Evolutionary conservation across 1,284 basidiomycete species (phyloP), one percentile per base, ranked within the genome.

Genomic region (Chondrostereum purpureum): DNA sequence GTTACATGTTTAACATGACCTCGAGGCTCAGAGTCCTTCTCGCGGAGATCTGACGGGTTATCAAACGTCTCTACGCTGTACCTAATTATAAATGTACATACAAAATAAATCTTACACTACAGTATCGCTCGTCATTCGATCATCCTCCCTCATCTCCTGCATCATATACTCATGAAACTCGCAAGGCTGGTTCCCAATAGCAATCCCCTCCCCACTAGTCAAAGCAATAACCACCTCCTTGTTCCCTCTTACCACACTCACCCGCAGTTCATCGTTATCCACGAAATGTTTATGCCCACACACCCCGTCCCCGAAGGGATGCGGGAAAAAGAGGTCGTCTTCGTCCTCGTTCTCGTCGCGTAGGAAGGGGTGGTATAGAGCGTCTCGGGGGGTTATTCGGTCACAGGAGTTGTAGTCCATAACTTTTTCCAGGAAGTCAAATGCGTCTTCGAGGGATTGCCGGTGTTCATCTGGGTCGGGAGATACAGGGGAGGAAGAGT

Each of bases 341-440:
- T 63, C 59, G 2, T 70, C 69, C 11, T 55, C 57, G 16, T 63
- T 60, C 13, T 61, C 60, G 39, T 59, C 60, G 21, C 65, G 55
- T 20, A 95, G 70, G 65, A 94, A 95, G 1, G 76, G 73, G 59
- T 95, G 92, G 50, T 77, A 75, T 42, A 96, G 70, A 4, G 88
- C 89, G 6, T 77, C 68, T 5, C 75, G 72, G 1, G 92, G 88
- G 2, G 88, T 92, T 43, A 84, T 74, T 8, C 92, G 79, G 41
- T 75, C 77, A 35, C 80, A 83, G 5, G 80, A 78, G 57, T 92
- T 87, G 0, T 88, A 78, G 18, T 86, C 70, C 58, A 97, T 73
- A 20, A 90, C 63, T 43, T 72, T 66, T 46, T 81, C 78, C 40
- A 91, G 73, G 11, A 97, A 72, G 56, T 87, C 81, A 42, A 94